A percentile compares a stretch with the other conserved stretches of the same genome.
Conservation (phyloP, 2,329 filamentous ascomycete genomes). For the Exophiala aquamarina region DNA sequence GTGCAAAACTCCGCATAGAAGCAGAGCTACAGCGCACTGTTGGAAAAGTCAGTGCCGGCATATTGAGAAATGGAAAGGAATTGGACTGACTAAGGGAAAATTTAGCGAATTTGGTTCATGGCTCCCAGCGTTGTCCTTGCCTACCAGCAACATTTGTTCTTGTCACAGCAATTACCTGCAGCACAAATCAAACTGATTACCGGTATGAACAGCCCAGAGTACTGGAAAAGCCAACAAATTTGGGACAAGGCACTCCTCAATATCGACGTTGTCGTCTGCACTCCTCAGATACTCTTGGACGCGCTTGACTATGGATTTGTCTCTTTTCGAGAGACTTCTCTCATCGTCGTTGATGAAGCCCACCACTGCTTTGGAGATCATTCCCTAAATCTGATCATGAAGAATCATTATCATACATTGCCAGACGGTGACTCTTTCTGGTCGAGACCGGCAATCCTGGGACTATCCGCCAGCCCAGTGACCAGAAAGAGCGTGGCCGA, state of each 20-base stretch:
- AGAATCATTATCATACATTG: slow-evolving; percentile 63
- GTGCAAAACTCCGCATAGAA: slow-evolving; percentile 67
- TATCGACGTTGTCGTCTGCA: slow-evolving; percentile 73
- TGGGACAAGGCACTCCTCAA: slow-evolving; percentile 69
- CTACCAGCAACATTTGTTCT: slow-evolving; percentile 62
- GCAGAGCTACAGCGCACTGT: slow-evolving; percentile 59
- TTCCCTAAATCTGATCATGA: slow-evolving; percentile 71
- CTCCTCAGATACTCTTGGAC: slow-evolving; percentile 72
- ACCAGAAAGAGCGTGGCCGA: slow-evolving; percentile 41
- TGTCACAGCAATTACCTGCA: slow-evolving; percentile 59
- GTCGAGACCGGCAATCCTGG: slow-evolving; percentile 73
- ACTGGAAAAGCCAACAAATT: slow-evolving; percentile 65
- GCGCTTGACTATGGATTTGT: slow-evolving; percentile 76
- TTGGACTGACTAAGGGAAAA: no score
- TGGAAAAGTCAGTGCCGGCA: slow-evolving; percentile 51
- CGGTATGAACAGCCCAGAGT: slow-evolving; percentile 68
- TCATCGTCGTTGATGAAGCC: slow-evolving; percentile 84
- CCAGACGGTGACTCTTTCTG: slow-evolving; percentile 35
- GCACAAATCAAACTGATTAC: slow-evolving; percentile 63
- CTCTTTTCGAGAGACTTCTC: slow-evolving; percentile 58
- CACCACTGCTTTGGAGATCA: slow-evolving; percentile 70
- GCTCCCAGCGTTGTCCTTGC: slow-evolving; percentile 69
- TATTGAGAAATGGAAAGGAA: no score
- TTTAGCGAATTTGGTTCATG: slow-evolving; percentile 66
- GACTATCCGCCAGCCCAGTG: slow-evolving; percentile 77